A percentile compares a stretch with the other conserved stretches of the same genome.
Evolutionary conservation across 495 filamentous ascomycete genomes (phyloP).

Genomic region (Parachaetomium inaequale): DNA sequence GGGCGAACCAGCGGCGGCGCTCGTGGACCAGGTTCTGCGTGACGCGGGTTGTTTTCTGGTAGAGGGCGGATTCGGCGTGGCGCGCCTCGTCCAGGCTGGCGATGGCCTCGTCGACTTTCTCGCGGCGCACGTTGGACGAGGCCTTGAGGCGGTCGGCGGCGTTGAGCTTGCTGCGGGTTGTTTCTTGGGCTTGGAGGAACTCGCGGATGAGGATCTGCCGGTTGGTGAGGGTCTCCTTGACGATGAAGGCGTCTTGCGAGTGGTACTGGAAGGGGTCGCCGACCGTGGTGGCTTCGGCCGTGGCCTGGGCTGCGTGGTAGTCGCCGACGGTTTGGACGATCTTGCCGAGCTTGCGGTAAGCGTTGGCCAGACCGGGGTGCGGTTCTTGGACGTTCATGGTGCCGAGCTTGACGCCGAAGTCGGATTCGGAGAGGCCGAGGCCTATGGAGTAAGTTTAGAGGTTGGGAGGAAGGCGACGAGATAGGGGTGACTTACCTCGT

Average conservation of each 20-base stretch:
- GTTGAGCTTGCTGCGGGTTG: slow-evolving; percentile 68
- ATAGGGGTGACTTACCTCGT: slow-evolving; percentile 59
- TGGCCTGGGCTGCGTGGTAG: slow-evolving; percentile 95
- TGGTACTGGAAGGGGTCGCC: slow-evolving; percentile 94
- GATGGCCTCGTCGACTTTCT: slow-evolving; percentile 97
- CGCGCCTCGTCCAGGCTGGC: slow-evolving; percentile 81
- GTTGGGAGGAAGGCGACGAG: not conserved
- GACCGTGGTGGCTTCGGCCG: slow-evolving; percentile 91
- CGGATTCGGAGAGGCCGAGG: slow-evolving; percentile 86
- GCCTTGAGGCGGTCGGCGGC: slow-evolving; percentile 87
- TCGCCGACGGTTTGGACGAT: slow-evolving; percentile 90
- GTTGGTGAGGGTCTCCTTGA: slow-evolving; percentile 98
- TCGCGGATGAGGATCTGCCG: slow-evolving; percentile 97
- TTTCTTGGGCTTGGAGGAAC: slow-evolving; percentile 79
- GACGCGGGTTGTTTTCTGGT: slow-evolving; percentile 78
- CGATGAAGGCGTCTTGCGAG: slow-evolving; percentile 92
- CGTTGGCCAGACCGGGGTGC: slow-evolving; percentile 79
- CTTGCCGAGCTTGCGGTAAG: slow-evolving; percentile 93
- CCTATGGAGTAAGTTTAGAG: slow-evolving; percentile 46
- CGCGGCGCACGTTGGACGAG: slow-evolving; percentile 73
- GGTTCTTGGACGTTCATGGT: slow-evolving; percentile 84
- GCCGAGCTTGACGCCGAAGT: slow-evolving; percentile 85
- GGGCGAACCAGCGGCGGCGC: slow-evolving; percentile 84
- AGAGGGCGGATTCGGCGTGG: slow-evolving; percentile 70
- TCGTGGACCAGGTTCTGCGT: slow-evolving; percentile 85